Evolutionary conservation across 2,329 filamentous ascomycete species (phyloP).

Genomic region (Penicillium sclerotiorum): DNA sequence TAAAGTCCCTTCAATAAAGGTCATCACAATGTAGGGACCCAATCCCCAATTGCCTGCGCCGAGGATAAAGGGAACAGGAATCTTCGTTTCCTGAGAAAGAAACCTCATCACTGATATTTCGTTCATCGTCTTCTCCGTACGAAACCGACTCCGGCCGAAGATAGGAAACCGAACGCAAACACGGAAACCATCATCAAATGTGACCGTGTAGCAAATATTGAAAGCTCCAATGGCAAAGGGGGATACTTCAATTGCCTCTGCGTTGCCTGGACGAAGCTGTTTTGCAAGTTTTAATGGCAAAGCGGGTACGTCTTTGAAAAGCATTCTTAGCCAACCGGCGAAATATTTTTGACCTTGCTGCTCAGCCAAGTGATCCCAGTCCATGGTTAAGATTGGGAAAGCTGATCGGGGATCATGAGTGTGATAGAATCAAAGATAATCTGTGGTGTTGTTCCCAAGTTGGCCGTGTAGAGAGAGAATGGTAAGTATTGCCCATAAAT

Average conservation of each 20-base stretch:
- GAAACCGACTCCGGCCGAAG: conserved; percentile 8
- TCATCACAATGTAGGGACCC: conserved; percentile 11
- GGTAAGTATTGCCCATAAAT: no score
- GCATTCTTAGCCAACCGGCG: conserved; percentile 11
- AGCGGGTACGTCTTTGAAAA: conserved; percentile 7
- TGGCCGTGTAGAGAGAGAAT: no score
- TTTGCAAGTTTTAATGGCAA: conserved; percentile 13
- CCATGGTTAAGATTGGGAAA: no score
- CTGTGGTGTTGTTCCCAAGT: no score
- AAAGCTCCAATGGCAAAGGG: conserved; percentile 15
- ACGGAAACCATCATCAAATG: conserved; percentile 22
- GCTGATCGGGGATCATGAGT: no score
- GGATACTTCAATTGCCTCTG: conserved; percentile 3
- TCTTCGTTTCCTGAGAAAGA: conserved; percentile 4
- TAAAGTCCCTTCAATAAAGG: conserved; percentile 10
- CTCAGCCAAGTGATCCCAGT: conserved; percentile 17
- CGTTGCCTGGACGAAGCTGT: conserved; percentile 3
- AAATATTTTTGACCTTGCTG: conserved; percentile 11
- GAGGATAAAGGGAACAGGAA: conserved; percentile 7
- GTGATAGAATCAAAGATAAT: no score
- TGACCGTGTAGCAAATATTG: conserved; percentile 25
- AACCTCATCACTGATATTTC: conserved; percentile 9
- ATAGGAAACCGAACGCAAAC: conserved; percentile 24
- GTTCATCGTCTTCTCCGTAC: conserved; percentile 10
- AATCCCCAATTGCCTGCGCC: conserved; percentile 9